Evolutionary conservation across 1,284 basidiomycete genomes (phyloP), one percentile per base, ranked within the genome.

Genomic region (Ceratobasidium sp.): DNA sequence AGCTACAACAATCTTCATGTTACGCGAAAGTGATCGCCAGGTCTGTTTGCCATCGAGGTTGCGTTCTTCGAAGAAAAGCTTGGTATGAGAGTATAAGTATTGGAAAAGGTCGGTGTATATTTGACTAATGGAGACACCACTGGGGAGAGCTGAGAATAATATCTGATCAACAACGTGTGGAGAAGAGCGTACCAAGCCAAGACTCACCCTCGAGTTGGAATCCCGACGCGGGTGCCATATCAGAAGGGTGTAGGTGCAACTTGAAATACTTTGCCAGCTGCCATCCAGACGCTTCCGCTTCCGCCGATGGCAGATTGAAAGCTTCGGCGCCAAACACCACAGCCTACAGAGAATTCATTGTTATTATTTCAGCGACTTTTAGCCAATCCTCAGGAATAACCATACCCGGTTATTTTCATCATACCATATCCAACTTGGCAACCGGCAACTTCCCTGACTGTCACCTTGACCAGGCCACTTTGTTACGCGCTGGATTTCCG

Each of bases 361-460:
- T 43, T 9, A 35, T 2, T 13, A 9, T 13, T 23, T 32, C 43
- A n/a, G 8, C 9, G 11, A 26, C 11, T 18, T 7, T n/a, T 1
- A 49, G 50, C n/a, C 0, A 23, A 32, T 28, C 13, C 18, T 38
- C 35, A 67, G 18, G 7, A 11, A 38, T 49, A 35, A 6, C 14
- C 49, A 13, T 44, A 73, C 72, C 59, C 66, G 21, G 14, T 46
- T 30, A 13, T 38, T 16, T 2, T 30, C 23, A 46, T 74, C 63
- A 30, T 74, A 73, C 47, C 52, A 72, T n/a, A 74, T 64, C n/a
- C 52, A 32, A 18, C 44, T 73, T 26, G 73, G 73, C 16, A 73
- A 26, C n/a, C 64, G 66, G 23, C 32, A 21, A 8, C 41, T 26
- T 32, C 47, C 50, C 18, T 11, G 4, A 14, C 18, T 41, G n/a